A percentile compares a stretch with the other conserved stretches of the same genome.
phyloP scores from a whole-genome alignment of 2,329 filamentous ascomycete species.

The Volutella citrinella region DNA sequence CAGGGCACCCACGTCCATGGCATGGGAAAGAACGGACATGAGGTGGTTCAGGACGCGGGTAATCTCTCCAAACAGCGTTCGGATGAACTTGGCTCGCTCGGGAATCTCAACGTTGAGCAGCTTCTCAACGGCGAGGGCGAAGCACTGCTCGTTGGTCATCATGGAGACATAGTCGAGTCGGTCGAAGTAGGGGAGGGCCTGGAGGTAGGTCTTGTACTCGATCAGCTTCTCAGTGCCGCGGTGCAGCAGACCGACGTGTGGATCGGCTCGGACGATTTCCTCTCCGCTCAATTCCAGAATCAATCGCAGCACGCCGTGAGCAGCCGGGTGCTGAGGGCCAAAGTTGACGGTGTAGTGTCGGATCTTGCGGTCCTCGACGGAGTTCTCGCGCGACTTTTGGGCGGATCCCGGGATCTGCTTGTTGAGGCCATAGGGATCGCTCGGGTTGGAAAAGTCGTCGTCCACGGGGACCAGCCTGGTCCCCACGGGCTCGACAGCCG shows the following conservation, averaged over 20 bases:
- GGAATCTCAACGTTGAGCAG: constrained; percentile 95
- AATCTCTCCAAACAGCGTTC: constrained; percentile 92
- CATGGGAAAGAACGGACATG: constrained; percentile 96
- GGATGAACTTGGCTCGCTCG: constrained; percentile 92
- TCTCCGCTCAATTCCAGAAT: constrained; percentile 98
- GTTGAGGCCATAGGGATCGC: constrained; percentile 47
- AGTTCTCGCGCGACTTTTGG: constrained; percentile 47
- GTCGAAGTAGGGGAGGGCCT: constrained; percentile 98
- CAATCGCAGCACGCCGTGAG: constrained; percentile 94
- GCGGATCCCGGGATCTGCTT: constrained; percentile 38
- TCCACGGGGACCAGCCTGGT: constrained; percentile 66
- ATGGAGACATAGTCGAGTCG: constrained; percentile 98
- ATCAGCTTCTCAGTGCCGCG: constrained; percentile 99
- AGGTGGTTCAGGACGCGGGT: constrained; percentile 94
- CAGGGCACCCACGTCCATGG: constrained; percentile 97
- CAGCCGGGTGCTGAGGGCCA: constrained; percentile 95
- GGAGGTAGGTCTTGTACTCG: constrained; percentile 99
- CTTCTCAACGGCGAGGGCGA: constrained; percentile 94
- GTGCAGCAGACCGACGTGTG: constrained; percentile 94
- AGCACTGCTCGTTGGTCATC: constrained; percentile 99
- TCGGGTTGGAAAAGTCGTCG: constrained; percentile 56
- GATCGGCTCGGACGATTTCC: constrained; percentile 94
- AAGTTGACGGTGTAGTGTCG: constrained; percentile 99
- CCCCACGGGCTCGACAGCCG: constrained; percentile 48
- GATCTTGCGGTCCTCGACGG: constrained; percentile 71